Conservation (phyloP, 306 rosid genomes). For the Trifolium pratense region DNA sequence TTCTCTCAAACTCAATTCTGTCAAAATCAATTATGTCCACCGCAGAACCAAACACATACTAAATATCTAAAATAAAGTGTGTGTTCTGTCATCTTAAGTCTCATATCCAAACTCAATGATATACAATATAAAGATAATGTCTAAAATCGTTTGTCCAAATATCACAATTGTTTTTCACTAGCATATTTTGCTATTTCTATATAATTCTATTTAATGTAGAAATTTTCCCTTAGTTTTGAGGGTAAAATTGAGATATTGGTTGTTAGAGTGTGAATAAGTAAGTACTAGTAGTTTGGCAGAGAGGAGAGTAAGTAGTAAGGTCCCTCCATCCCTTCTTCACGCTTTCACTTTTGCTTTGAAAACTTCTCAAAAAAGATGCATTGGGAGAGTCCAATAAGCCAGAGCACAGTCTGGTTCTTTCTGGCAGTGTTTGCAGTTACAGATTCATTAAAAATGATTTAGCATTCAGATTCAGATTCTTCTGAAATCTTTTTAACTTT, state of each 20-base stretch:
- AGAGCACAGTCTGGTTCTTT: constrained; percentile 45
- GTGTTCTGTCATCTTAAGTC: too few species aligned
- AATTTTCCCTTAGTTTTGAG: neutral
- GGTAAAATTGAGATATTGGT: constrained; percentile 23
- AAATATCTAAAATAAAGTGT: too few species aligned
- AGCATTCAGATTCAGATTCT: constrained; percentile 48
- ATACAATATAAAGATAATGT: too few species aligned
- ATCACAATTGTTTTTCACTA: too few species aligned
- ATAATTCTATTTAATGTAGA: too few species aligned
- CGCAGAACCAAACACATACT: too few species aligned
- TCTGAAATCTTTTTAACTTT: constrained; percentile 36
- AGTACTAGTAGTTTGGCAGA: constrained; percentile 18
- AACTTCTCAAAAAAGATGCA: constrained; percentile 50
- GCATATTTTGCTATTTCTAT: too few species aligned
- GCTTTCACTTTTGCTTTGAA: constrained; percentile 38
- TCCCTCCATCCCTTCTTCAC: neutral
- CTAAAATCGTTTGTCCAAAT: too few species aligned
- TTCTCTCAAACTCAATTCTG: too few species aligned
- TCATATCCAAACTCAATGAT: too few species aligned
- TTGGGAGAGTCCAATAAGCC: constrained; percentile 46
- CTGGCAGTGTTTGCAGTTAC: constrained; percentile 37
- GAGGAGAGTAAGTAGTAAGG: constrained; percentile 21
- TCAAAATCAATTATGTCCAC: too few species aligned
- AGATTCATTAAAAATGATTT: constrained; percentile 41
- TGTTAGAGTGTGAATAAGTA: neutral